These are phyloP conservation scores for Acanthamoeba royreba DNA, from an alignment of 208 protist species.

Conservation along the genomic window DNA sequence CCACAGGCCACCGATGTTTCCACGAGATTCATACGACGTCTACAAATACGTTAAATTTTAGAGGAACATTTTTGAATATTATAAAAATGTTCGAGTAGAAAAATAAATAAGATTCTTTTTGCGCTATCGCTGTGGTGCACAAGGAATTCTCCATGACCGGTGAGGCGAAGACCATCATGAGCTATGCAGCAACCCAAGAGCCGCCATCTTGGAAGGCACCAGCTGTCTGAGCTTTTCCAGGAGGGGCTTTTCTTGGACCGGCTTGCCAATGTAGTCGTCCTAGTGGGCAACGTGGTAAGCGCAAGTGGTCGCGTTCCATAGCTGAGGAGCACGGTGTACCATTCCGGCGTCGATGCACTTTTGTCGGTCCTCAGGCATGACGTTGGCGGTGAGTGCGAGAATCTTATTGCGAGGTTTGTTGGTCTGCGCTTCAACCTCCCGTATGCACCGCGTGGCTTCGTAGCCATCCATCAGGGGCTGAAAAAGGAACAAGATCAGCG, in stretches of 20 bases:
- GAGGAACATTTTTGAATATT: too few relatives aligned
- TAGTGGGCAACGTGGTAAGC: background rate
- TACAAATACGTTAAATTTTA: too few relatives aligned
- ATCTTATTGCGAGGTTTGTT: background rate
- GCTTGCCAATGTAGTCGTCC: background rate
- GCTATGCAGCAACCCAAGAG: background rate
- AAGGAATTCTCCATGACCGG: background rate
- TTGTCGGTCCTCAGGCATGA: background rate
- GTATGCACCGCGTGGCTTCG: background rate
- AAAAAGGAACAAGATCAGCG: background rate
- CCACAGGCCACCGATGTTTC: too few relatives aligned
- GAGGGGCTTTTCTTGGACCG: background rate
- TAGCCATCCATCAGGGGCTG: constrained; percentile 32
- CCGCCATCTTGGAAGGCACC: background rate
- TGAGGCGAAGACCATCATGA: too few relatives aligned
- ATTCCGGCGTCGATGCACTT: constrained; percentile 22
- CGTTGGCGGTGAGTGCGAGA: background rate
- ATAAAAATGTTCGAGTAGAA: too few relatives aligned
- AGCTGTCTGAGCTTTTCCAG: background rate
- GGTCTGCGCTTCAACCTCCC: background rate
- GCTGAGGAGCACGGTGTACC: background rate
- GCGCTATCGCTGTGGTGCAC: background rate
- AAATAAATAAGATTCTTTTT: background rate
- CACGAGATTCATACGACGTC: too few relatives aligned
- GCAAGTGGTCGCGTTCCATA: background rate